phyloP scores from a whole-genome alignment of 805 yeast genomes.

The Suhomyces pyralidae region DNA sequence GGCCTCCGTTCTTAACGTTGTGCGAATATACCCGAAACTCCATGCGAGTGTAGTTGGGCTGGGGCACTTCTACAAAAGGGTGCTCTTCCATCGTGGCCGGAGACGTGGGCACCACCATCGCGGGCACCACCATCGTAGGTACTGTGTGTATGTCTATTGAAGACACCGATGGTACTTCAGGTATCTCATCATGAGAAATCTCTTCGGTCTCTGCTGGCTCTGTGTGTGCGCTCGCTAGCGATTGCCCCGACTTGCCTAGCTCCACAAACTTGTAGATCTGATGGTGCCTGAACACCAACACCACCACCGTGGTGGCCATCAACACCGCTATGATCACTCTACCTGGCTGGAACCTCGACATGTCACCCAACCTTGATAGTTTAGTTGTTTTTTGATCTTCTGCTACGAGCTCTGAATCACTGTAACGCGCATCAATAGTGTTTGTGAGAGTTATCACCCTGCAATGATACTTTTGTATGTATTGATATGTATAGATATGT shows the following conservation, averaged over 20 bases:
- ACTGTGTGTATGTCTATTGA: no score
- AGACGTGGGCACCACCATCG: no score
- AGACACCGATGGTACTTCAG: no score
- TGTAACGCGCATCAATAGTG: background rate
- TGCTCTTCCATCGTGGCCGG: background rate
- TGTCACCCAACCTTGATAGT: background rate
- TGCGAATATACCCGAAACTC: conserved; percentile 35
- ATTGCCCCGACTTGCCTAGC: background rate
- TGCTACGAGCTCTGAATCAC: background rate
- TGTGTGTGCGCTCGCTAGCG: no score
- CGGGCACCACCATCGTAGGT: no score
- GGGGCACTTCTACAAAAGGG: background rate
- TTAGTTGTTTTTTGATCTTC: background rate
- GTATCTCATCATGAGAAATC: no score
- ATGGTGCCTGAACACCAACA: background rate
- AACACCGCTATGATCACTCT: background rate
- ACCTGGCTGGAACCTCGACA: background rate
- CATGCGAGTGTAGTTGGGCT: conserved; percentile 11
- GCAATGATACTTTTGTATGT: no score
- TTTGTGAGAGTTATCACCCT: no score
- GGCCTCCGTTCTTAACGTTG: conserved; percentile 32
- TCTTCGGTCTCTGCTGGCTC: no score
- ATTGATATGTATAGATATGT: no score
- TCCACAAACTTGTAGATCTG: background rate
- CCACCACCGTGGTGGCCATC: background rate